phyloP scores from a whole-genome alignment of 352 stramenopile species.

The Globisporangium carolinianum region DNA sequence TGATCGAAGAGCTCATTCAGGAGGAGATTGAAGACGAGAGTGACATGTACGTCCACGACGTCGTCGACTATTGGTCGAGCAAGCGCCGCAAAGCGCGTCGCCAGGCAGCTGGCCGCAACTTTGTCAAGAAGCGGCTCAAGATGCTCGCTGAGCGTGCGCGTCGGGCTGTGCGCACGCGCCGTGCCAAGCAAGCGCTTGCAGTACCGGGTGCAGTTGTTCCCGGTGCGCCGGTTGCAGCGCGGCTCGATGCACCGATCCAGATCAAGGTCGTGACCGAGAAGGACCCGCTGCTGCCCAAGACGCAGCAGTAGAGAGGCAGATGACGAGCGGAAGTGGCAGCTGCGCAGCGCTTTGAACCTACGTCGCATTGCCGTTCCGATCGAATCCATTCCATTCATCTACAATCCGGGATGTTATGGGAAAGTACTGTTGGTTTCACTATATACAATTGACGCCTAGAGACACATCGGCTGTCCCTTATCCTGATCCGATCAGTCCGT shows the following conservation, averaged over 20 bases:
- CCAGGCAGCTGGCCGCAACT: constrained; percentile 22
- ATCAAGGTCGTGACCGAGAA: constrained; percentile 29
- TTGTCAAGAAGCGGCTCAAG: constrained; percentile 52
- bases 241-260: constrained; percentile 23
- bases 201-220: not conserved
- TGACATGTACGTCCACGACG: constrained; percentile 57
- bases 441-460: too few species aligned
- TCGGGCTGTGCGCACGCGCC: constrained; percentile 29
- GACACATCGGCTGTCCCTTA: too few species aligned
- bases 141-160: constrained; percentile 43
- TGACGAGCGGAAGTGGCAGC: not conserved
- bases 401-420: too few species aligned
- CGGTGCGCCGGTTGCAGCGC: not conserved
- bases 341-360: too few species aligned
- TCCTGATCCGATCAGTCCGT: too few species aligned
- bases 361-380: too few species aligned
- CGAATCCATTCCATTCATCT: too few species aligned
- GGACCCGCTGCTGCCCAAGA: constrained; percentile 16
- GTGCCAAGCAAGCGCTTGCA: constrained; percentile 3
- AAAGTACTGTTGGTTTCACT: too few species aligned
- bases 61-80: constrained; percentile 49
- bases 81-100: constrained; percentile 28
- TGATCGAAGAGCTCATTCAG: constrained; percentile 87
- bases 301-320: constrained; percentile 5
- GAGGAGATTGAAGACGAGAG: constrained; percentile 90